A percentile compares a stretch with the other conserved stretches of the same genome.
Conservation (phyloP, 495 filamentous ascomycete genomes). For the Cryomyces minteri region DNA sequence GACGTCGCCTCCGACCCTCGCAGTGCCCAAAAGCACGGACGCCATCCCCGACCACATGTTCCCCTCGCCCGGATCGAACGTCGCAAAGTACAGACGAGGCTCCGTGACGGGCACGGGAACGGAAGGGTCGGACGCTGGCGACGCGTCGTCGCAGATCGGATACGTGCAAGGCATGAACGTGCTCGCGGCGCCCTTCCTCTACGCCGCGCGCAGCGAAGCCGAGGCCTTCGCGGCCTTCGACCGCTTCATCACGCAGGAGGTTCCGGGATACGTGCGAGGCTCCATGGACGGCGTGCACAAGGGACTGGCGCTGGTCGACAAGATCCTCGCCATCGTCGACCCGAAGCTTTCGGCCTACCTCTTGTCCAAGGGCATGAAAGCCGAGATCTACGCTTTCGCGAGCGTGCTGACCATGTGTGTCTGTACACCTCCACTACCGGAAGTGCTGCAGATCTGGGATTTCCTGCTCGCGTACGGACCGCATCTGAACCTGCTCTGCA, state of each 20-base stretch:
- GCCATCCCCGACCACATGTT: constrained; percentile 15
- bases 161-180: constrained; percentile 99
- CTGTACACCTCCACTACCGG: constrained; percentile 89
- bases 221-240: constrained; percentile 89
- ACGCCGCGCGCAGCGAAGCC: constrained; percentile 83
- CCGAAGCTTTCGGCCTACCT: constrained; percentile 71
- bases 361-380: constrained; percentile 66
- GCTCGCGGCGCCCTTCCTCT: constrained; percentile 93
- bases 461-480: constrained; percentile 91
- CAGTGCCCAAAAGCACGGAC: constrained; percentile 14
- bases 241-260: constrained; percentile 71
- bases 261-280: constrained; percentile 83
- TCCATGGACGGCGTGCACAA: constrained; percentile 96
- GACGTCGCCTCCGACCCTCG: constrained; percentile 21
- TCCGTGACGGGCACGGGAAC: constrained; percentile 17
- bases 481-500: constrained; percentile 89
- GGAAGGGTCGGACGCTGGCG: constrained; percentile 34
- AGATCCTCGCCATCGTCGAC: constrained; percentile 76
- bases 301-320: constrained; percentile 78
- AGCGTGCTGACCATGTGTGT: constrained; percentile 89
- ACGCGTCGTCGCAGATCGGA: constrained; percentile 36
- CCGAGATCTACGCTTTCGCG: constrained; percentile 94
- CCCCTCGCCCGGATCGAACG: constrained; percentile 13
- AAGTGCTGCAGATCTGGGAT: constrained; percentile 93
- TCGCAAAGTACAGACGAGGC: constrained; percentile 4